phyloP scores from a whole-genome alignment of 2,329 filamentous ascomycete species.

The Trichoderma pleuroti region DNA sequence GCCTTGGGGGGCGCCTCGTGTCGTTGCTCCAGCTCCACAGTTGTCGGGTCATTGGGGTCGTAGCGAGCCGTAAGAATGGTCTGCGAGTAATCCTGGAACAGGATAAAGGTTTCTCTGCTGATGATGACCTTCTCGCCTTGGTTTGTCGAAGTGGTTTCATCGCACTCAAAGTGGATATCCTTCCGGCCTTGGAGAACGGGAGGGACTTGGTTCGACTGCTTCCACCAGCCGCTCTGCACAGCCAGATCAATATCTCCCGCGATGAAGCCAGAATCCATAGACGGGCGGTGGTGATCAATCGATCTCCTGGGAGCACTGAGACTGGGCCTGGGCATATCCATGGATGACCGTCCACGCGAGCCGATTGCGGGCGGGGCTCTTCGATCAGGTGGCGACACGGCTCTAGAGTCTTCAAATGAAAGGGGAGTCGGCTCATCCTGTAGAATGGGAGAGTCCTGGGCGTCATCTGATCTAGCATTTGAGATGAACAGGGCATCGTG shows the following conservation, averaged over 20 bases:
- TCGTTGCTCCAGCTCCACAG: conserved; percentile 75
- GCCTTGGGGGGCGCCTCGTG: conserved; percentile 79
- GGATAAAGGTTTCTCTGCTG: conserved; percentile 77
- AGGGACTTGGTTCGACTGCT: conserved; percentile 72
- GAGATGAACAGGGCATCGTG: conserved; percentile 51
- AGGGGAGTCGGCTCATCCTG: conserved; percentile 43
- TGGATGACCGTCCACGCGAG: conserved; percentile 31
- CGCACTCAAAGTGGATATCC: conserved; percentile 78
- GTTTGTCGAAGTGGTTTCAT: conserved; percentile 69
- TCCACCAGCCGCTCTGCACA: conserved; percentile 78
- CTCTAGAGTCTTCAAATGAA: conserved; percentile 41
- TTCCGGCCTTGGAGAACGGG: conserved; percentile 77
- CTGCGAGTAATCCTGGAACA: conserved; percentile 96
- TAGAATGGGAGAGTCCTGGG: conserved; percentile 32
- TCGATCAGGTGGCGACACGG: conserved; percentile 45
- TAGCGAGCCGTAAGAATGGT: conserved; percentile 80
- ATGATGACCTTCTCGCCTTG: conserved; percentile 67
- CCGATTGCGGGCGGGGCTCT: conserved; percentile 41
- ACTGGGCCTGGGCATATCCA: conserved; percentile 36
- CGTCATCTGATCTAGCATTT: conserved; percentile 26
- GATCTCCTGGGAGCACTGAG: conserved; percentile 51
- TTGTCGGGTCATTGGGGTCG: conserved; percentile 68
- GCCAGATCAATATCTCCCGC: conserved; percentile 83
- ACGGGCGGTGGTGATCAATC: conserved; percentile 71
- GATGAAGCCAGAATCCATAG: conserved; percentile 76